These are phyloP conservation scores for Chaetomiaceae sp. DNA, from an alignment of 2,329 filamentous ascomycete genomes.

Conservation along the genomic window DNA sequence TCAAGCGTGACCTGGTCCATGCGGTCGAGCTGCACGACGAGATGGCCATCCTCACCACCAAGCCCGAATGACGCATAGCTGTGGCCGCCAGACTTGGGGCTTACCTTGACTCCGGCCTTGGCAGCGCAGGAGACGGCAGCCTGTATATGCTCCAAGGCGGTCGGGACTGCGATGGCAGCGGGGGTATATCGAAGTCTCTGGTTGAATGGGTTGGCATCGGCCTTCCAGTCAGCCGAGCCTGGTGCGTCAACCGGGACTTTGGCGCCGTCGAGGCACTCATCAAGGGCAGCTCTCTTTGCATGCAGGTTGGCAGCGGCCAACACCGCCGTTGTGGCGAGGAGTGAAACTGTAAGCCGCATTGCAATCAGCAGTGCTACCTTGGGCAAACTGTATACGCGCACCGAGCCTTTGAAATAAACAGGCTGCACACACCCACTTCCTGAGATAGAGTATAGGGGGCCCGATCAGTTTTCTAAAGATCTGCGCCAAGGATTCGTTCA, in stretches of 20 bases:
- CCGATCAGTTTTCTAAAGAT: too few relatives aligned
- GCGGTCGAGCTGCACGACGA: conserved; percentile 46
- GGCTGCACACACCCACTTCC: too few relatives aligned
- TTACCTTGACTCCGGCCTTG: conserved; percentile 40
- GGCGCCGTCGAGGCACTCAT: conserved; percentile 29
- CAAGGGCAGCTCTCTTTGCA: conserved; percentile 26
- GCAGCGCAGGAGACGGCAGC: conserved; percentile 44
- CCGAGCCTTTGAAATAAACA: too few relatives aligned
- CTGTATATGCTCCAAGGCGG: conserved; percentile 40
- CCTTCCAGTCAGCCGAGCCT: conserved; percentile 25
- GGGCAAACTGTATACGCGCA: too few relatives aligned
- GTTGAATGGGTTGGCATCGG: conserved; percentile 30
- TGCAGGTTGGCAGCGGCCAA: conserved; percentile 23
- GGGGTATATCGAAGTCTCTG: conserved; percentile 35
- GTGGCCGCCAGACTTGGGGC: conserved; percentile 48
- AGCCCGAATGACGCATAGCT: conserved; percentile 48
- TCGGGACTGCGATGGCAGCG: conserved; percentile 41
- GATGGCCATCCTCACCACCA: conserved; percentile 45
- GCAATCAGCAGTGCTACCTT: neutral
- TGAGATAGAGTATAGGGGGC: too few relatives aligned
- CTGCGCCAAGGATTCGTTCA: too few relatives aligned
- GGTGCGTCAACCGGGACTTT: conserved; percentile 26
- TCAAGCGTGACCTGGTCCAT: conserved; percentile 42
- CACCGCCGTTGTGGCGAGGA: conserved; percentile 21
- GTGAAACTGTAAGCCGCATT: conserved; percentile 1